Evolutionary conservation across 306 rosid genomes (phyloP), one percentile per base, ranked within the genome.

Genomic region (Cucumis melo): DNA sequence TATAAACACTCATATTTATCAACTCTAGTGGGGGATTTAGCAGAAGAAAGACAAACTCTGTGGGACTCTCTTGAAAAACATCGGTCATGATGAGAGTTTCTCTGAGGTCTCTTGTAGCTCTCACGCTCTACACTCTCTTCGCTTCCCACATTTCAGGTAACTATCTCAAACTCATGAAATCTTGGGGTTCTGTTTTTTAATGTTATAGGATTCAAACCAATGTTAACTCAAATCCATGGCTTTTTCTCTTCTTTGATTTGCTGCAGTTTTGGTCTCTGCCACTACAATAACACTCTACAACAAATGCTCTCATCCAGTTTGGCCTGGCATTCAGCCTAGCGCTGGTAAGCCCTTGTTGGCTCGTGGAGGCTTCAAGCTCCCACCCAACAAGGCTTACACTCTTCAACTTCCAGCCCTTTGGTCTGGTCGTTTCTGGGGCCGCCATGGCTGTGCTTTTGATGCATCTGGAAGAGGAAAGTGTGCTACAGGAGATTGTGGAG

Each of bases 341-440:
- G 94, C 98, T 5, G 98, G 98, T 14, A 75, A 81, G 58, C 98
- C 97, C 79, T 0, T 91, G 23, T 64, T 93, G 3, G 98, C 97
- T 48, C 85, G 91, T 0, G 98, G 98, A 10, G 98, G 98, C 36
- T 93, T 93, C 87, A 77, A 80, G 56, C 97, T 93, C 57, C 75
- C 82, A 1, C 85, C 92, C 17, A 87, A 84, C 85, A 87, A 83
- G 61, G 91, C 85, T 78, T 67, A 82, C 82, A 4, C 91, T 1
- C 91, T 94, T 70, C 82, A 53, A 24, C 83, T 94, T 50, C 98
- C 98, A 0, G 80, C 93, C 0, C 96, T 87, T 78, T 93, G 98
- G 98, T 91, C 98, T 2, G 98, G 98, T 78, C 97, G 98, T 77
- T 80, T 93, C 84, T 93, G 98, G 98, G 98, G 96, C 60, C 96